Conservation (phyloP, 2,329 filamentous ascomycete genomes). For the Drechslera avenae region DNA sequence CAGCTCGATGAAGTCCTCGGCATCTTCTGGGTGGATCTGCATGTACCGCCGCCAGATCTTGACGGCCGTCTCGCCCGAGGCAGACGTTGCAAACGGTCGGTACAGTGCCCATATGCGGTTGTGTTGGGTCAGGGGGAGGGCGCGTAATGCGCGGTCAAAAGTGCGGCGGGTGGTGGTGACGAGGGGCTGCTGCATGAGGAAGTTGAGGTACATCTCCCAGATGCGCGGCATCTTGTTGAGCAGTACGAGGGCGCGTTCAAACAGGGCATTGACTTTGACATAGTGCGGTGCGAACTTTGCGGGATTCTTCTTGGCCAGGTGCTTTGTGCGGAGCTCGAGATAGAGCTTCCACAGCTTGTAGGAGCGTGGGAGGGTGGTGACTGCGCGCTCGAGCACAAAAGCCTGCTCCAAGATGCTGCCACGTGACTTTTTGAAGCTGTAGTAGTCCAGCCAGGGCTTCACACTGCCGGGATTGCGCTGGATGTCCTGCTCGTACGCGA, state of each 20-base stretch:
- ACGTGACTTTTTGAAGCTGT: conserved; percentile 87
- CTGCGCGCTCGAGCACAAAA: conserved; percentile 86
- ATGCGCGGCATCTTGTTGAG: conserved; percentile 99
- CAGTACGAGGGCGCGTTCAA: conserved; percentile 88
- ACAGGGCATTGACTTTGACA: conserved; percentile 91
- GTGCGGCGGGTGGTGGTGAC: conserved; percentile 84
- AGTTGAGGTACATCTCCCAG: conserved; percentile 96
- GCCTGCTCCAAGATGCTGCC: conserved; percentile 85
- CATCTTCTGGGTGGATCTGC: conserved; percentile 94
- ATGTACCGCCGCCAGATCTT: conserved; percentile 96
- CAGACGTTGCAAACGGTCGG: conserved; percentile 86
- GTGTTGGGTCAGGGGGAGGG: conserved; percentile 92
- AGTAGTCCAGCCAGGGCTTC: conserved; percentile 94
- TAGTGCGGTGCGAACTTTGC: conserved; percentile 80
- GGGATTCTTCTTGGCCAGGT: conserved; percentile 81
- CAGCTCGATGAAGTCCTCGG: conserved; percentile 93
- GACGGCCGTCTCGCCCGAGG: conserved; percentile 85
- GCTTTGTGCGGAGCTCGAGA: conserved; percentile 79
- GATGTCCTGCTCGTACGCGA: conserved; percentile 95
- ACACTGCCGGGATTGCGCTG: conserved; percentile 82
- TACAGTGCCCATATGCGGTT: conserved; percentile 95
- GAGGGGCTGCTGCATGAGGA: conserved; percentile 88
- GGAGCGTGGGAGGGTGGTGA: conserved; percentile 84
- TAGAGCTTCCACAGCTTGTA: conserved; percentile 99
- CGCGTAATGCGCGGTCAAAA: conserved; percentile 90